phyloP scores from a whole-genome alignment of 2,329 filamentous ascomycete genomes.

The Alternaria tenuissima region DNA sequence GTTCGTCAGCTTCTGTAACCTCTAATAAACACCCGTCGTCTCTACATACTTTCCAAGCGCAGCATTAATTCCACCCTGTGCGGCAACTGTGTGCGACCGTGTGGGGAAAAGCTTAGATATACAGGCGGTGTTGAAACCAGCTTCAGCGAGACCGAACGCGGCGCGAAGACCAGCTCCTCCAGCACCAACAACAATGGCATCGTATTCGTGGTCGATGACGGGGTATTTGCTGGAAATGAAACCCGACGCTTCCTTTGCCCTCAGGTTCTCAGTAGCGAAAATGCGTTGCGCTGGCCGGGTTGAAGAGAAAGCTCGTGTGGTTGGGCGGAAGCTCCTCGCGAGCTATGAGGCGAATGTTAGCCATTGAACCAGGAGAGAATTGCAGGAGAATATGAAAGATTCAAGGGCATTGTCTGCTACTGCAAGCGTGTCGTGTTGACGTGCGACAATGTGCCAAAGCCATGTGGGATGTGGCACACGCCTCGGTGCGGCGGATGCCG shows the following conservation, averaged over 20 bases:
- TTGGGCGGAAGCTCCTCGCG: conserved; percentile 68
- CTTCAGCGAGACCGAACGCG: conserved; percentile 85
- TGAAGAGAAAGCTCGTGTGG: conserved; percentile 84
- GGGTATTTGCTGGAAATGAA: conserved; percentile 91
- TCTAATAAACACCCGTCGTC: background rate
- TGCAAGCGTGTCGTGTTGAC: conserved; percentile 1
- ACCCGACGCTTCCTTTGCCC: conserved; percentile 91
- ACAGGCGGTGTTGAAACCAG: conserved; percentile 88
- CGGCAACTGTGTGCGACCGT: conserved; percentile 82
- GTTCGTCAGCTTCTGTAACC: conserved; percentile 29
- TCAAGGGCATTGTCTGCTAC: background rate
- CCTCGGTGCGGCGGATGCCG: conserved; percentile 38
- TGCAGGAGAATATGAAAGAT: background rate
- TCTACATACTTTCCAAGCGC: conserved; percentile 74
- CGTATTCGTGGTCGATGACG: conserved; percentile 98
- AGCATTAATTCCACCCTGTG: conserved; percentile 82
- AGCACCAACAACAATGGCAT: conserved; percentile 92
- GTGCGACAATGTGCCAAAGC: conserved; percentile 19
- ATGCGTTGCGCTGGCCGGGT: conserved; percentile 84
- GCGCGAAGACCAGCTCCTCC: conserved; percentile 83
- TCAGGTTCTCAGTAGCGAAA: conserved; percentile 82
- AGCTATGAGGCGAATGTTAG: conserved; percentile 60
- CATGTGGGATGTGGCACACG: conserved; percentile 35
- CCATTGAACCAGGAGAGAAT: conserved; percentile 30
- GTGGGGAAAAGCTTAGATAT: conserved; percentile 88